Evolutionary conservation across 371 early-diverging fungal species (phyloP).

Genomic region (Coemansia sp.): DNA sequence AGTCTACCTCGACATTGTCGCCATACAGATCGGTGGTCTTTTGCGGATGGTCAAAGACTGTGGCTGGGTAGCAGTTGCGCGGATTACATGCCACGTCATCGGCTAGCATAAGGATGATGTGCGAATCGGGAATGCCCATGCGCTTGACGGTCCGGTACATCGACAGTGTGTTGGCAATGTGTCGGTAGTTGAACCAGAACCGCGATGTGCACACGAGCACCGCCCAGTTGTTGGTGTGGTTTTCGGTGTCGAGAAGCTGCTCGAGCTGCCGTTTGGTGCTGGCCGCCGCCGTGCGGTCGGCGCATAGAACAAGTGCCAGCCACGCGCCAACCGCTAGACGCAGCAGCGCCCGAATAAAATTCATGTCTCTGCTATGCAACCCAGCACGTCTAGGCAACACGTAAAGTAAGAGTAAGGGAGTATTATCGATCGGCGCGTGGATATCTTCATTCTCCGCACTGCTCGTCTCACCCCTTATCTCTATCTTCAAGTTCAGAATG

Average conservation of each 20-base stretch:
- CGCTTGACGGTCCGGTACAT: slow-evolving; percentile 97
- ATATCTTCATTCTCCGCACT: slow-evolving; percentile 1
- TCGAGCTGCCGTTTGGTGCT: neutral
- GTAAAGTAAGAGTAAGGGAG: too few species aligned
- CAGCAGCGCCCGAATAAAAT: slow-evolving; percentile 4
- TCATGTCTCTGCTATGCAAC: neutral
- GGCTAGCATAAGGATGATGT: slow-evolving; percentile 96
- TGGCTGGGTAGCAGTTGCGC: slow-evolving; percentile 87
- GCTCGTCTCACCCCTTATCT: neutral
- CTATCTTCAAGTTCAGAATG: neutral
- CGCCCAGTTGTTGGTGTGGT: slow-evolving; percentile 97
- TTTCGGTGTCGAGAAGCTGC: slow-evolving; percentile 58
- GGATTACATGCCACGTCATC: slow-evolving; percentile 97
- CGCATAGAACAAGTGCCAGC: neutral
- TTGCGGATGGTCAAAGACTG: slow-evolving; percentile 87
- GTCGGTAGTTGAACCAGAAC: slow-evolving; percentile 97
- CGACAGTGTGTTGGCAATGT: slow-evolving; percentile 93
- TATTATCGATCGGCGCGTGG: too few species aligned
- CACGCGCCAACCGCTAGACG: neutral
- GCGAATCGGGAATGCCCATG: slow-evolving; percentile 95
- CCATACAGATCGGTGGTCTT: slow-evolving; percentile 87
- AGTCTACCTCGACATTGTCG: slow-evolving; percentile 94
- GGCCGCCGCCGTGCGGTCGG: neutral
- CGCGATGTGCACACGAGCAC: slow-evolving; percentile 95
- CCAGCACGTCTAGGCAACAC: too few species aligned